Conservation (phyloP, 2,329 filamentous ascomycete species). For the Incumbomyces lentus region DNA sequence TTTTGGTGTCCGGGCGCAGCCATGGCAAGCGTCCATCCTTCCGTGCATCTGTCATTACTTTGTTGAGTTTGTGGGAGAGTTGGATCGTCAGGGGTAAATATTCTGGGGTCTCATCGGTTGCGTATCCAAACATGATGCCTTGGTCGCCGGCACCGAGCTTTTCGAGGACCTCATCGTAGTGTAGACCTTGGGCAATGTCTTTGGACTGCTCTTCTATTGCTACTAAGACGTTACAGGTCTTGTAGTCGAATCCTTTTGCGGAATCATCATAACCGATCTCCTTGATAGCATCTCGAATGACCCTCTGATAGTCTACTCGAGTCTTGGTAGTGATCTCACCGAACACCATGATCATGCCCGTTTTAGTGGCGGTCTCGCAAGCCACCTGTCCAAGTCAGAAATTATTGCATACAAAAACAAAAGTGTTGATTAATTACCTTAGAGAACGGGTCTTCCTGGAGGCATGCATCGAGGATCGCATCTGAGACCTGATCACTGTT, state of each 20-base stretch:
- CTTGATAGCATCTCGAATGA: slow-evolving; percentile 90
- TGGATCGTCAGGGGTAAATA: slow-evolving; percentile 88
- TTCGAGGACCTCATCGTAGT: slow-evolving; percentile 96
- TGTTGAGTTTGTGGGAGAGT: slow-evolving; percentile 94
- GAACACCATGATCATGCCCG: slow-evolving; percentile 98
- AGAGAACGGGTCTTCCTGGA: slow-evolving; percentile 87
- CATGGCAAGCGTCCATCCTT: slow-evolving; percentile 80
- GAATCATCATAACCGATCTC: slow-evolving; percentile 98
- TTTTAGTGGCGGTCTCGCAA: slow-evolving; percentile 99
- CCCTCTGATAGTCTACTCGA: slow-evolving; percentile 92
- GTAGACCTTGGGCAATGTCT: slow-evolving; percentile 97
- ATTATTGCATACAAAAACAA: slow-evolving; percentile 4
- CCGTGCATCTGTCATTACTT: slow-evolving; percentile 82
- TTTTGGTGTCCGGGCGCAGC: slow-evolving; percentile 98
- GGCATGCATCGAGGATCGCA: slow-evolving; percentile 95
- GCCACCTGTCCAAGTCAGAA: slow-evolving; percentile 47
- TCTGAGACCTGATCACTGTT: slow-evolving; percentile 86
- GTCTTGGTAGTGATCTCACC: slow-evolving; percentile 98
- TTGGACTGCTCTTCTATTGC: slow-evolving; percentile 99
- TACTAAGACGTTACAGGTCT: slow-evolving; percentile 96
- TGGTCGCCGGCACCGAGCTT: slow-evolving; percentile 98
- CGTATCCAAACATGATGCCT: slow-evolving; percentile 99
- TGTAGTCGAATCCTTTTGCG: slow-evolving; percentile 98
- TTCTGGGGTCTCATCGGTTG: slow-evolving; percentile 97
- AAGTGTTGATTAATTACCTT: slow-evolving; percentile 48